Evolutionary conservation across 169 alveolate species (phyloP), one percentile per base, ranked within the genome.

Genomic region (Plasmodium reichenowi): DNA sequence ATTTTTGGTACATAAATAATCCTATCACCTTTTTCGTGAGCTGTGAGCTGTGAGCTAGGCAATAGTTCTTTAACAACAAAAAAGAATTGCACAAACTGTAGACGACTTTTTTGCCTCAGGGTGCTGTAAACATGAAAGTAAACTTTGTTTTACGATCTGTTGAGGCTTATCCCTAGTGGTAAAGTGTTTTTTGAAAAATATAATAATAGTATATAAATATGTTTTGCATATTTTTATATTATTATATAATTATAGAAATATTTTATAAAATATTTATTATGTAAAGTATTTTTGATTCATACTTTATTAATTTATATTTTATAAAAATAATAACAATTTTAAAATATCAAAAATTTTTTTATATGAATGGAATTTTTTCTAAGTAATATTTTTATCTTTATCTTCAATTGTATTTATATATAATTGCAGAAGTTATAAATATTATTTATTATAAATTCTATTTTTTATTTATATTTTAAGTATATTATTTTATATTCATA

Each of bases 81-180:
- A 43, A 58, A 38, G 63, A 48, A 3, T 38, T 15, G 26, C 72
- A 76, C 72, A 47, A 67, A 54, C 24, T 76, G 38, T 29, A 29
- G 38, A 29, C 38, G 38, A 29, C 38, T 29, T 50, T 50, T 50
- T 50, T 50, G 59, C 7, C 59, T 50, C 59, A 50, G 59, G 7
- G 59, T 50, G 74, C 88, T 75, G 88, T 75, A 75, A 75, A 75
- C 76, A 75, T 75, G 88, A 56, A 60, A 75, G 75, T 63, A 75
- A 75, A 75, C 52, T 38, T 63, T 24, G 64, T 26, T 75, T 75
- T 75, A 56, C 75, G 88, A 75, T 56, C 89, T 78, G 54, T 78
- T 78, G 89, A 50, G 68, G 80, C 50, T 50, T 50, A 50, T 24
- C 80, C 22, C 22, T 20, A 20, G 22, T 20, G 88, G 62, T 48